Base-by-base conservation (phyloP, 192 early-diverging fungal genomes). In the Geosiphon pyriformis region DNA sequence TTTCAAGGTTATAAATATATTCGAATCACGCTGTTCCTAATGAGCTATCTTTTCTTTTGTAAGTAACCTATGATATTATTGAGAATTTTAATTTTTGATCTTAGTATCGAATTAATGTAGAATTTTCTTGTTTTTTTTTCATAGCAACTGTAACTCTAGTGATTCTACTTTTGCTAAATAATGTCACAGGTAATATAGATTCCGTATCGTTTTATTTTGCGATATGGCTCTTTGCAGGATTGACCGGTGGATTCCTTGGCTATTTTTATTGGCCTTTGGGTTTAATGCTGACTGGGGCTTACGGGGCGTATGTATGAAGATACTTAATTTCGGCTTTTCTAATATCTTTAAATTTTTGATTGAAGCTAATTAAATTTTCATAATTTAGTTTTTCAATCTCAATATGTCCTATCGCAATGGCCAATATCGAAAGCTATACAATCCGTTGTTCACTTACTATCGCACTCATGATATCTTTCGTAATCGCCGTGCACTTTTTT, bases 1-100 rank as follows among this genome's bases (percentile, higher is more conserved):
- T 51, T 77, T 10, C 70, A 71, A 37, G 75, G 75, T 52, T 77
- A 77, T 67, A 73, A 73, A 27, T 73, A 73, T 55, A 77, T 77
- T 62, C 75, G 75, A 32, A 64, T 77, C 22, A 77, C 75, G 0
- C 71, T 77, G 68, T 65, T 77, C 17, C 27, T 77, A 32, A 70
- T 67, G 46, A 72, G 75, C 49, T 77, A 70, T 59, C 52, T 77
- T 0, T 69, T 77, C 50, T 77, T 71, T 71, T 62, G 75, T 77
- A 73, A 65, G 61, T 48, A 27, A 29, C 17, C 25, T n/a, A 8
- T 4, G 31, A 12, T 29, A 12, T 26, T 20, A 30, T 15, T n/a
- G 11, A 3, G 1, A 15, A 20, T 2, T 31, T 11, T 48, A 29
- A 25, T 47, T 30, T 30, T 31, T 23, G 12, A 27, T 31, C 15